Conservation (phyloP, 345 rosid species). For the Pugionium dolabratum region DNA sequence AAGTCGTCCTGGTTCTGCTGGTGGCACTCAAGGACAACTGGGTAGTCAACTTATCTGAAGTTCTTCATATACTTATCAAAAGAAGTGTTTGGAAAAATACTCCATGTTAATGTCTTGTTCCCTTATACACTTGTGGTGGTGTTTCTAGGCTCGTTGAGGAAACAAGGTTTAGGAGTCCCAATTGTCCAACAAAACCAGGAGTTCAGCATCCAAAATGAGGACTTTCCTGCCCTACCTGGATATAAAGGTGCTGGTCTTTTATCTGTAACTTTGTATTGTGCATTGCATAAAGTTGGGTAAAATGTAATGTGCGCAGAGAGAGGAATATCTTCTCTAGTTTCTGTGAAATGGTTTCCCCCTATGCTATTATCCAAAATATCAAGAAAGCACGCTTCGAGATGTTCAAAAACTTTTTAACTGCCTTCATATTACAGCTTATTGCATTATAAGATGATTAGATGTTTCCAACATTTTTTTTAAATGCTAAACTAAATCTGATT, state of each 20-base stretch:
- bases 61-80: not conserved
- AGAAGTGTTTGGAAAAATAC: not conserved
- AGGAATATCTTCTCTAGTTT: too few relatives aligned
- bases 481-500: conserved; percentile 7
- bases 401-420: too few relatives aligned
- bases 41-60: conserved; percentile 45
- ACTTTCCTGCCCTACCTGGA: conserved; percentile 98
- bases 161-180: conserved; percentile 86
- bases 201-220: conserved; percentile 99
- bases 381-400: too few relatives aligned
- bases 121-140: not conserved
- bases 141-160: conserved; percentile 76
- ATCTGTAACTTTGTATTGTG: conserved; percentile 11
- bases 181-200: conserved; percentile 97
- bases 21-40: conserved; percentile 92
- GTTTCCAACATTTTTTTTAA: too few relatives aligned
- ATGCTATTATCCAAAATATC: too few relatives aligned
- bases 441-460: too few relatives aligned
- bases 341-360: not conserved
- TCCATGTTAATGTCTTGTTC: not conserved
- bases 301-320: not conserved
- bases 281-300: conserved; percentile 15
- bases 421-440: too few relatives aligned
- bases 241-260: conserved; percentile 71
- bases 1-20: conserved; percentile 95